Evolutionary conservation across 495 filamentous ascomycete species (phyloP).

Genomic region (Penicillium lividum): DNA sequence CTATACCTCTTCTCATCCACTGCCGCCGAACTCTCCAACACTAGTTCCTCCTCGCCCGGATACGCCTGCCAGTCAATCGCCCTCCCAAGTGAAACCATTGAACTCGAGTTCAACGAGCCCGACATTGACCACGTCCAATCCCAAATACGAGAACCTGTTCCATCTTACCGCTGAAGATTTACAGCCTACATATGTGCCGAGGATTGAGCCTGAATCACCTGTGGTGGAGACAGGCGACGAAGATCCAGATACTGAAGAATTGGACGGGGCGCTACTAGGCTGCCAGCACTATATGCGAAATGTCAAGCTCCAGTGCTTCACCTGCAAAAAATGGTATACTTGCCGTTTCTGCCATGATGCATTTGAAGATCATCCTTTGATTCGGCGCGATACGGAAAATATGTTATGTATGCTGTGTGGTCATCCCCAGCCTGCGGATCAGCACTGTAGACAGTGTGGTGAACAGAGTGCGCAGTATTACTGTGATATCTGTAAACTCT

Average conservation of each 20-base stretch:
- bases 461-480: constrained; percentile 87
- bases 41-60: constrained; percentile 35
- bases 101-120: constrained; percentile 34
- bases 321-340: constrained; percentile 90
- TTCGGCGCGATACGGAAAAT: constrained; percentile 80
- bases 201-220: constrained; percentile 41
- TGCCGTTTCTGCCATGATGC: constrained; percentile 95
- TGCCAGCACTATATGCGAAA: constrained; percentile 95
- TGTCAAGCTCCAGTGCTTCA: constrained; percentile 89
- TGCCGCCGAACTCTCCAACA: constrained; percentile 29
- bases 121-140: constrained; percentile 30
- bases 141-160: constrained; percentile 54
- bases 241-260: constrained; percentile 42
- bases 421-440: constrained; percentile 77
- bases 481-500: constrained; percentile 91
- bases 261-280: constrained; percentile 58
- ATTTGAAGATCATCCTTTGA: constrained; percentile 77
- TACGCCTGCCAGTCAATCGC: constrained; percentile 33
- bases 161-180: constrained; percentile 72
- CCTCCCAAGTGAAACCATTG: constrained; percentile 29
- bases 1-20: constrained; percentile 57
- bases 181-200: constrained; percentile 66
- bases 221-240: constrained; percentile 42
- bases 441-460: constrained; percentile 74
- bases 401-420: constrained; percentile 99